A percentile compares a stretch with the other conserved stretches of the same genome.
phyloP scores from a whole-genome alignment of 1,284 basidiomycete genomes.

The Sporisorium scitamineum region DNA sequence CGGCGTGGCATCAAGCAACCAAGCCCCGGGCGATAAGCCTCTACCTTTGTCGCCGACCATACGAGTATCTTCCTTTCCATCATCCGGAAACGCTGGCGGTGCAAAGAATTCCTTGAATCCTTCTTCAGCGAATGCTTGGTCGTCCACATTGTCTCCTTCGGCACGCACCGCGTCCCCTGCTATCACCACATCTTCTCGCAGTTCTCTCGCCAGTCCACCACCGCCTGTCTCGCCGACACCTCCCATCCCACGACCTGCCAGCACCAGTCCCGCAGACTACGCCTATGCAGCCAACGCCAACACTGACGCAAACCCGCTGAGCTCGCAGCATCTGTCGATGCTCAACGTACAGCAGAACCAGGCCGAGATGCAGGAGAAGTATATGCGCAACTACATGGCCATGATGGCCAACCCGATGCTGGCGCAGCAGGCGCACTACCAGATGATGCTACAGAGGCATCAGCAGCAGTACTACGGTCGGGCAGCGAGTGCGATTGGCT shows the following conservation, averaged over 20 bases:
- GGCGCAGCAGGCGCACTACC: conserved; percentile 49
- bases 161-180: conserved; percentile 29
- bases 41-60: conserved; percentile 8
- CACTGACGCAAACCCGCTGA: conserved; percentile 11
- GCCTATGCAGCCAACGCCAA: not conserved
- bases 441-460: conserved; percentile 45
- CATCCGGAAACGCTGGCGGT: not conserved
- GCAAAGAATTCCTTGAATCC: conserved; percentile 1
- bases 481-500: conserved; percentile 35
- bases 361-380: conserved; percentile 46
- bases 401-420: conserved; percentile 51
- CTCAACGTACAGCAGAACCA: conserved; percentile 40
- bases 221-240: conserved; percentile 7
- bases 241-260: conserved; percentile 25
- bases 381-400: conserved; percentile 55
- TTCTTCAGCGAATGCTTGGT: not conserved
- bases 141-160: conserved; percentile 12
- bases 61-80: conserved; percentile 19
- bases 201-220: conserved; percentile 31
- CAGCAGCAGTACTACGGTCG: conserved; percentile 48
- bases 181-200: conserved; percentile 30
- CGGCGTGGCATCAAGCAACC: not conserved
- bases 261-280: conserved; percentile 8
- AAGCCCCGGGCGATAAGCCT: conserved; percentile 1
- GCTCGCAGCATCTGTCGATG: conserved; percentile 37